Evolutionary conservation across 306 rosid species (phyloP).

Genomic region (Malus orientalis): DNA sequence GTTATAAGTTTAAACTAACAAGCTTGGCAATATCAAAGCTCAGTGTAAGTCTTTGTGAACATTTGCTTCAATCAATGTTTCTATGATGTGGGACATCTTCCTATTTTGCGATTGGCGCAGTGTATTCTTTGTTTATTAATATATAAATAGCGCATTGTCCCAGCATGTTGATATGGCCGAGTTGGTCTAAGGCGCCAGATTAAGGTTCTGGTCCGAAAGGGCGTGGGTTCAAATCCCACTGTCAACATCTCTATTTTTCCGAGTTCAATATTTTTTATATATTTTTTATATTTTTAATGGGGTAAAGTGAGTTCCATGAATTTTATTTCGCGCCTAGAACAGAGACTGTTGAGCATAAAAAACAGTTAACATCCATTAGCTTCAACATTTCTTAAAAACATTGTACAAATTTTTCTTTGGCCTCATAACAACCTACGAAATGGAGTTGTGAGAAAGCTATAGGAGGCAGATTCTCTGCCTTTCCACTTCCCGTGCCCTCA

Average conservation of each 20-base stretch:
- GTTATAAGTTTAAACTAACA: not conserved
- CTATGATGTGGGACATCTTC: too few relatives aligned
- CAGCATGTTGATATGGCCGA: conserved; percentile 29
- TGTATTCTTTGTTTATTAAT: not conserved
- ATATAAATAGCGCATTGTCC: accelerated
- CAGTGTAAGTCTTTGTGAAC: not conserved
- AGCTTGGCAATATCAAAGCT: too few relatives aligned
- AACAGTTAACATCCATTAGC: not conserved
- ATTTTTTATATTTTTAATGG: too few relatives aligned
- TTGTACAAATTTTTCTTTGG: not conserved
- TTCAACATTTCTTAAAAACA: not conserved
- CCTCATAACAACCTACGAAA: not conserved
- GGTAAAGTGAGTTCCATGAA: too few relatives aligned
- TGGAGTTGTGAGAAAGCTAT: not conserved
- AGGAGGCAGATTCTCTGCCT: too few relatives aligned
- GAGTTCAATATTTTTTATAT: not conserved
- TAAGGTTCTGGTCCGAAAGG: conserved; percentile 51
- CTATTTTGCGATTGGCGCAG: not conserved
- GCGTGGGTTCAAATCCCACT: conserved; percentile 65
- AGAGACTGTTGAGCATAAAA: too few relatives aligned
- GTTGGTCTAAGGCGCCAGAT: conserved; percentile 57
- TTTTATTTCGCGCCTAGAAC: too few relatives aligned
- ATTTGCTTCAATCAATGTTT: not conserved
- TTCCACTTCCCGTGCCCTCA: too few relatives aligned
- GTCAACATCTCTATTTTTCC: conserved; percentile 9